Evolutionary conservation across 345 rosid species (phyloP).

Genomic region (Geranium brycei): DNA sequence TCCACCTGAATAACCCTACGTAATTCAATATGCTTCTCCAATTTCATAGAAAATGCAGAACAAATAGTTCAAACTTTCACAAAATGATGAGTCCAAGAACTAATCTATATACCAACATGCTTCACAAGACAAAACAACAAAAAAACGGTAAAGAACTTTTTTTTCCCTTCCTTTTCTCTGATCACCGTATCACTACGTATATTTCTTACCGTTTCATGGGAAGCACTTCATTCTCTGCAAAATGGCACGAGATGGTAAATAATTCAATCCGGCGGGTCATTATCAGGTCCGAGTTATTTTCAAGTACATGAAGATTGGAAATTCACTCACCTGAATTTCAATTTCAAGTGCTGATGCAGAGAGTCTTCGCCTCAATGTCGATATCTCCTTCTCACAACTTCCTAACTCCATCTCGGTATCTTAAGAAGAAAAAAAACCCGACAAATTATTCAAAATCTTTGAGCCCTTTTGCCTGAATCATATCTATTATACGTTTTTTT

Average conservation of each 20-base stretch:
- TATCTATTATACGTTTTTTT: no score
- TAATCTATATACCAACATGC: neutral
- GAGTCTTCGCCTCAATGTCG: conserved; percentile 56
- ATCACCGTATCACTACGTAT: neutral
- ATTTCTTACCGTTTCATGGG: conserved; percentile 34
- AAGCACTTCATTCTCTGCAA: conserved; percentile 95
- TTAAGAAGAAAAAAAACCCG: conserved; percentile 18
- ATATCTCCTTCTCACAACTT: conserved; percentile 55
- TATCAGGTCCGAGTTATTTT: neutral
- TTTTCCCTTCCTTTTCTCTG: neutral
- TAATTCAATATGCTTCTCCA: no score
- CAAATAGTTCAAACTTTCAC: neutral
- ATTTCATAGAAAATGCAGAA: neutral
- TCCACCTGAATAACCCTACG: no score
- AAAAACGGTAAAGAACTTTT: conserved; percentile 6
- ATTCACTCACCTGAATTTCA: conserved; percentile 68
- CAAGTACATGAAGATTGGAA: conserved; percentile 1
- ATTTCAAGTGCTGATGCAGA: conserved; percentile 71
- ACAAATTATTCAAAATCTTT: conserved; percentile 5
- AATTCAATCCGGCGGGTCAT: neutral
- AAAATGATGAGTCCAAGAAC: neutral
- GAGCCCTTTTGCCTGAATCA: neutral
- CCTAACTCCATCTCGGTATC: conserved; percentile 67
- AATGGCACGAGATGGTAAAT: conserved; percentile 12
- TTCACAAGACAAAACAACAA: neutral